Evolutionary conservation across 1,139 yeast species (phyloP), one percentile per base, ranked within the genome.

Genomic region (Kurtzmaniella natalensis): DNA sequence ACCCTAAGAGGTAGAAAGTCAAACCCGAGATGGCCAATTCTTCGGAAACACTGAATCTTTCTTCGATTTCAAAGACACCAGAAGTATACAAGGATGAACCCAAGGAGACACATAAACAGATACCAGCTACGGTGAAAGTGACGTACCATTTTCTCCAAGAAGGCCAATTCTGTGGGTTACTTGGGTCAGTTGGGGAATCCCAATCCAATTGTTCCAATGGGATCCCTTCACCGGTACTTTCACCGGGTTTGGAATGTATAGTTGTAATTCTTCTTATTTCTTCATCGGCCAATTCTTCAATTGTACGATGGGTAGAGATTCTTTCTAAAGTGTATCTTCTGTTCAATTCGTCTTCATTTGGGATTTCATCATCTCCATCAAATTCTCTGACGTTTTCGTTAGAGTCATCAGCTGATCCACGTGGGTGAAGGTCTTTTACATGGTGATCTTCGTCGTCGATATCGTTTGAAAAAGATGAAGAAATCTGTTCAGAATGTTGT

Each of bases 41-140:
- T 51, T 76, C 72, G 7, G 78, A 71, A n/a, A 69, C 65, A 5
- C 62, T 60, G 52, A 80, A 72, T 38, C 58, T 47, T 0, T 37
- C 39, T 50, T 59, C 55, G 45, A 81, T 48, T 40, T 76, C 80
- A 5, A 76, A 72, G 3, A 78, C 70, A 37, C 85, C 81, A 38
- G 75, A 70, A 18, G 80, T 81, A 47, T 68, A 81, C 37, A 81
- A 61, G 0, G 89, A 81, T 0, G 87, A 78, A 17, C 89, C 88
- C 50, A 81, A 68, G 0, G 86, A 75, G 30, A 81, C 81, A 35
- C 78, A 81, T 32, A 81, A 64, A 63, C 88, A 81, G 35, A 78
- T 62, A 18, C 64, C 40, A 0, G 88, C 87, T 6, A 78, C 75
- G 1, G 76, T 68, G 70, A 76, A 67, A 0, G 88, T 79, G 35